Base-by-base conservation (phyloP, 1,284 basidiomycete genomes). In the Termitomyces sp. region DNA sequence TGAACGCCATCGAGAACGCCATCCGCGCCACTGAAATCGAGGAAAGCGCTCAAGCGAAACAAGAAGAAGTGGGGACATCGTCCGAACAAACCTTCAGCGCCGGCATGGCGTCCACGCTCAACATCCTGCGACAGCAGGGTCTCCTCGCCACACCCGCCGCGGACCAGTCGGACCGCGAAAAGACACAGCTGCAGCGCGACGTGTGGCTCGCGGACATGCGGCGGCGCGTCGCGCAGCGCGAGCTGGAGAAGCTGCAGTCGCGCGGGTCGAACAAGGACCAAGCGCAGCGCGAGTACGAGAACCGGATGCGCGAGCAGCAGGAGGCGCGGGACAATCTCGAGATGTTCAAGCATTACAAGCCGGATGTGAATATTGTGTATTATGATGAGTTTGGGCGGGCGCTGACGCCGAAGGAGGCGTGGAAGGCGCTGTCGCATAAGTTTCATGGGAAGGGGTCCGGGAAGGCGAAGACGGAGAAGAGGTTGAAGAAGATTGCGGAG, bases 361-460 rank as follows among this genome's bases (percentile, higher is more conserved):
- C 97, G 1, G 94, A 97, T 68, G 81, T 99, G 62, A 92, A 96
- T 59, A 92, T 99, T 65, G 89, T 90, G 54, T 99, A 99, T 70
- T 89, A 96, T 60, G 97, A 99, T 68, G 94, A 97, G 70, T 92
- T 93, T 66, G 97, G 97, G n/a, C 79, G 94, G 18, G 70, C 78
- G 57, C 76, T 98, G 66, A 91, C 89, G 21, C 85, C 87, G 31
- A 98, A 98, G 76, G 97, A 99, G 72, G 93, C 94, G 11, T 97
- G 94, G 93, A 96, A 96, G 72, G 91, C 90, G 19, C 74, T 97
- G 48, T 92, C 88, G 49, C 94, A 97, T 70, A 91, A 92, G 66
- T 97, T 97, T 81, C 94, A 97, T 62, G 94, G 94, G 34, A 97
- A 97, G 70, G 91, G 91, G 1, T 89, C 86, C 1, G 94, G 94